phyloP scores from a whole-genome alignment of 345 rosid species.

The Adansonia digitata region DNA sequence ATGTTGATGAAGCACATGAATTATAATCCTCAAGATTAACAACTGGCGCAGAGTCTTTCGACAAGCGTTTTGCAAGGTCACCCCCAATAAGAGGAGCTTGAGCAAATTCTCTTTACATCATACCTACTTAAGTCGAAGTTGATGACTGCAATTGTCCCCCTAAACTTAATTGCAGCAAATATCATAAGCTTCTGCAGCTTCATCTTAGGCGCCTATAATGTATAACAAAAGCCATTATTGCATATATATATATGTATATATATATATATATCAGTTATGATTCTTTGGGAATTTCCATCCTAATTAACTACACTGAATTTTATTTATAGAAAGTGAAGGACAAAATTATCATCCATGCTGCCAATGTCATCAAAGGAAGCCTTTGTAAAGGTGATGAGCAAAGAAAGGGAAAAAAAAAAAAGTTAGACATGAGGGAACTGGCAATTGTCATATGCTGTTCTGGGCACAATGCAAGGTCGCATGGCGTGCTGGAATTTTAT shows the following conservation, averaged over 20 bases:
- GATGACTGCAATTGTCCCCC: conserved; percentile 74
- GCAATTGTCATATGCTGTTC: conserved; percentile 29
- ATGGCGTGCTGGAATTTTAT: not conserved
- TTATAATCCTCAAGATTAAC: conserved; percentile 33
- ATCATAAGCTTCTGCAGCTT: conserved; percentile 92
- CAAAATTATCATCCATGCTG: too few species aligned
- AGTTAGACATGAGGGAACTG: too few species aligned
- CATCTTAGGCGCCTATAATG: conserved; percentile 70
- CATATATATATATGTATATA: too few species aligned
- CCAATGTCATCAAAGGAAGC: too few species aligned
- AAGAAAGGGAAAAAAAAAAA: too few species aligned
- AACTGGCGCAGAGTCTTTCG: conserved; percentile 22
- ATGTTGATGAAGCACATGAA: conserved; percentile 31
- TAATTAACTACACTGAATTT: too few species aligned
- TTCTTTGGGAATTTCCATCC: not conserved
- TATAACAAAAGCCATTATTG: not conserved
- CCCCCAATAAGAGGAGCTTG: conserved; percentile 67
- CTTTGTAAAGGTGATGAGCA: too few species aligned
- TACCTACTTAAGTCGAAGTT: conserved; percentile 79
- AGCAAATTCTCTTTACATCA: conserved; percentile 73
- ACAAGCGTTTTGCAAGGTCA: conserved; percentile 54
- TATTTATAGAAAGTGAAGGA: too few species aligned
- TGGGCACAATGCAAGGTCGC: conserved; percentile 28
- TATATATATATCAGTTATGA: not conserved
- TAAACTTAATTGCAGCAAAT: conserved; percentile 85